phyloP scores from a whole-genome alignment of 164 flowering plant genomes.

The Magnolia kwangsiensis region DNA sequence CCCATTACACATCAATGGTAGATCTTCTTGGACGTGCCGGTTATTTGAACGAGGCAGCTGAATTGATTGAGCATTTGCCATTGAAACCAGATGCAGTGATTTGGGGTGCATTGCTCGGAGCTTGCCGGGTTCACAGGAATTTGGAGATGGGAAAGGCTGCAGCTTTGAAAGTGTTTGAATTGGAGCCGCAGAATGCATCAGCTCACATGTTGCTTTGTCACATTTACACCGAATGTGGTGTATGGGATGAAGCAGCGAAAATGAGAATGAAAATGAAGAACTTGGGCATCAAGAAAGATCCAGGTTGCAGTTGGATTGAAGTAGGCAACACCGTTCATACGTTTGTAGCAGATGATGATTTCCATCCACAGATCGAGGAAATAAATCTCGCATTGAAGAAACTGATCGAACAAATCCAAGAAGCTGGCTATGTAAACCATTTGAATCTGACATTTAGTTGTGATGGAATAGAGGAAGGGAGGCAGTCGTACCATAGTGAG shows the following conservation, averaged over 20 bases:
- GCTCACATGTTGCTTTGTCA: slow-evolving; percentile 12
- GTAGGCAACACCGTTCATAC: slow-evolving; percentile 6
- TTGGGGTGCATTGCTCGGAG: slow-evolving; percentile 16
- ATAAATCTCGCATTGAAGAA: slow-evolving; percentile 9
- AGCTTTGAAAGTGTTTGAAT: slow-evolving; percentile 10
- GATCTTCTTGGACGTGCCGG: slow-evolving; percentile 21
- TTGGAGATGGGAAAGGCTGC: slow-evolving; percentile 6
- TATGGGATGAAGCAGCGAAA: slow-evolving; percentile 12
- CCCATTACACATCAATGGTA: slow-evolving; percentile 17
- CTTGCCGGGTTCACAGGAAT: slow-evolving; percentile 14
- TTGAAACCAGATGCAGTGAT: slow-evolving; percentile 12
- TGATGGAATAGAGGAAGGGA: slow-evolving; percentile 2
- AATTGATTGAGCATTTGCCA: slow-evolving; percentile 8
- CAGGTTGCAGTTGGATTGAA: slow-evolving; percentile 18
- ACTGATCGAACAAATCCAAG: slow-evolving; percentile 10
- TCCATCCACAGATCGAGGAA: slow-evolving; percentile 11
- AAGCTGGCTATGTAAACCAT: slow-evolving; percentile 2
- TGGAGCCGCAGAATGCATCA: slow-evolving; percentile 15
- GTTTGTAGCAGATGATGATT: slow-evolving; percentile 12
- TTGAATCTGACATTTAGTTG: slow-evolving; percentile 1
- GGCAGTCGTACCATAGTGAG: slow-evolving; percentile 11
- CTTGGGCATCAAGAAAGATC: slow-evolving; percentile 4
- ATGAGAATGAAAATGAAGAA: slow-evolving; percentile 8
- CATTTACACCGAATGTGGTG: slow-evolving; percentile 3
- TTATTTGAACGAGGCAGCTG: slow-evolving; percentile 7